These are phyloP conservation scores for Dendrobium nobile DNA, from an alignment of 106 monocot species.

Conservation along the genomic window DNA sequence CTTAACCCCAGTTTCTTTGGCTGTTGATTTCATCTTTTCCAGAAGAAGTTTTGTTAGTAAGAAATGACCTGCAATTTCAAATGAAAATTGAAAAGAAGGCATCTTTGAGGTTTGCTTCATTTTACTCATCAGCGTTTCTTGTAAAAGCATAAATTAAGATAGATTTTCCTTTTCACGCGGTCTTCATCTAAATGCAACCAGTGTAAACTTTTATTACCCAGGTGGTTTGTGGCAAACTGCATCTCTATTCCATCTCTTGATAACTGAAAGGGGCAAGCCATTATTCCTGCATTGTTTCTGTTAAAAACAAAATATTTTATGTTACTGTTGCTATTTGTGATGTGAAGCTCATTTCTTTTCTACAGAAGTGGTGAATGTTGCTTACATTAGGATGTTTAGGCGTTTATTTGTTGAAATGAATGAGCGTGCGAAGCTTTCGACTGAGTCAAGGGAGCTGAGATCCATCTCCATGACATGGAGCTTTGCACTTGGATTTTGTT, in stretches of 20 bases:
- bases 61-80: conserved; percentile 54
- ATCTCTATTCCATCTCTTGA: conserved; percentile 75
- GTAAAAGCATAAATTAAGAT: not conserved
- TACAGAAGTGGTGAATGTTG: not conserved
- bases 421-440: conserved; percentile 44
- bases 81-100: not conserved
- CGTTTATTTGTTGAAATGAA: conserved; percentile 54
- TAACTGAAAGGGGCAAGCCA: conserved; percentile 64
- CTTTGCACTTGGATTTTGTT: conserved; percentile 50
- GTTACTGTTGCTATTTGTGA: not conserved
- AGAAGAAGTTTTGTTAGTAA: conserved; percentile 62
- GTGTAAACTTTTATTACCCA: conserved; percentile 33
- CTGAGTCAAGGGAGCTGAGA: conserved; percentile 69
- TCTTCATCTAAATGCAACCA: not conserved
- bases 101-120: not conserved
- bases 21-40: conserved; percentile 76
- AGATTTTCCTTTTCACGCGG: not conserved
- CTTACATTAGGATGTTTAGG: conserved; percentile 83
- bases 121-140: not conserved
- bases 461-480: conserved; percentile 83
- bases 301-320: not conserved
- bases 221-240: conserved; percentile 87
- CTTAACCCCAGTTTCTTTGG: conserved; percentile 73
- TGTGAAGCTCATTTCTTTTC: not conserved
- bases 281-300: conserved; percentile 34